Evolutionary conservation across 805 yeast species (phyloP).

Genomic region (Suhomyces pyralidae): DNA sequence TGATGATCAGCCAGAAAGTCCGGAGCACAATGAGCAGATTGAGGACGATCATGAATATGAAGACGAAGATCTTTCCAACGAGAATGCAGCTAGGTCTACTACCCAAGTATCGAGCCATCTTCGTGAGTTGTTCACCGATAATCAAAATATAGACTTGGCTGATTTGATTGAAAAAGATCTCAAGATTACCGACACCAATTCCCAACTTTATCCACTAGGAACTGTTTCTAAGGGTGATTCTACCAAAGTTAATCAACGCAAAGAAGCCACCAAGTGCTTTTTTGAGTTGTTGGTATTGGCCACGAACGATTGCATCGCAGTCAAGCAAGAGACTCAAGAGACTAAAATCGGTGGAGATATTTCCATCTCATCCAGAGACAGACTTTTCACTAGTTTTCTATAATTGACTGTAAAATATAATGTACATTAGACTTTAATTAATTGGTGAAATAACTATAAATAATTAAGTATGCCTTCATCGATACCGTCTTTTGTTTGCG

Average conservation of each 20-base stretch:
- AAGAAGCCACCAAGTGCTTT: slow-evolving; percentile 69
- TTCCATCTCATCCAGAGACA: slow-evolving; percentile 45
- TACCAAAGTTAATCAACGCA: slow-evolving; percentile 36
- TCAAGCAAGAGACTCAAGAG: slow-evolving; percentile 49
- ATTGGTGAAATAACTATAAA: not conserved
- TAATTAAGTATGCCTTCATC: slow-evolving; percentile 8
- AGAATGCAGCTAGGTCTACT: slow-evolving; percentile 47
- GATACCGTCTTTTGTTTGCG: not conserved
- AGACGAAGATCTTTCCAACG: slow-evolving; percentile 18
- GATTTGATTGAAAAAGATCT: slow-evolving; percentile 41
- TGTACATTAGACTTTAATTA: not conserved
- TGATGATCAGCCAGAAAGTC: slow-evolving; percentile 14
- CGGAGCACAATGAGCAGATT: slow-evolving; percentile 7
- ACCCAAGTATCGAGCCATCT: slow-evolving; percentile 50
- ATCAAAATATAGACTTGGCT: slow-evolving; percentile 27
- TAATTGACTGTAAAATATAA: slow-evolving; percentile 2
- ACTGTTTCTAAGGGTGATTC: slow-evolving; percentile 7
- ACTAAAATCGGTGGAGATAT: slow-evolving; percentile 55
- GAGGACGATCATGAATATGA: slow-evolving; percentile 13
- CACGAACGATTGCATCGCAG: slow-evolving; percentile 63
- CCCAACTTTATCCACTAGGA: slow-evolving; percentile 20
- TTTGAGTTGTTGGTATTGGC: slow-evolving; percentile 83
- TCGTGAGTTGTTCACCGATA: slow-evolving; percentile 28
- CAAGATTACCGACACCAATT: slow-evolving; percentile 11
- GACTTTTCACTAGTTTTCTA: slow-evolving; percentile 25